Percentiles rank a stretch among this genome's conserved stretches.
These are phyloP conservation scores for Fusarium metavorans DNA, from an alignment of 2,329 filamentous ascomycete genomes.

Conservation along the genomic window DNA sequence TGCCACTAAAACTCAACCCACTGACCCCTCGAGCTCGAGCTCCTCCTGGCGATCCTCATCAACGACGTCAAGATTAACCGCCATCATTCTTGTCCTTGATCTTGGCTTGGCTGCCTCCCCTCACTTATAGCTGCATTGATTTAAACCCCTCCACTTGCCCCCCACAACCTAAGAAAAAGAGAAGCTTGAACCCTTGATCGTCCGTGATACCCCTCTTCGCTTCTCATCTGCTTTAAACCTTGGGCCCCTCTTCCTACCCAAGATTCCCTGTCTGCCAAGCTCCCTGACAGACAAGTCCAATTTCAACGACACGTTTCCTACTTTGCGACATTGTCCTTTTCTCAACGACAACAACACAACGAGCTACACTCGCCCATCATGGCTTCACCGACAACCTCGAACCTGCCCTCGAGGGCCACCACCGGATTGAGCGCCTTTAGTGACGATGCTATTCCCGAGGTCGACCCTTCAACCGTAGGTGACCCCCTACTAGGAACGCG, in stretches of 20 bases:
- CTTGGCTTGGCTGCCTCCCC: neutral
- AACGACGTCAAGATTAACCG: constrained; percentile 34
- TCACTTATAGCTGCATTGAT: neutral
- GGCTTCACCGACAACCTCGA: constrained; percentile 48
- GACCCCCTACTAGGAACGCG: neutral
- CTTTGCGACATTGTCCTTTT: constrained; percentile 2
- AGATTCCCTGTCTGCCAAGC: constrained; percentile 36
- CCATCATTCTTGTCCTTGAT: neutral
- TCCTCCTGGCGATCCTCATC: constrained; percentile 31
- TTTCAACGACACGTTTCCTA: constrained; percentile 24
- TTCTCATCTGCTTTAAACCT: constrained; percentile 8
- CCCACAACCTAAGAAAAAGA: constrained; percentile 12
- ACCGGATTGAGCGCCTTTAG: constrained; percentile 60
- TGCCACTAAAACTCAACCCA: neutral
- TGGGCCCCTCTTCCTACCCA: constrained; percentile 5
- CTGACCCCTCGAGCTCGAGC: constrained; percentile 10
- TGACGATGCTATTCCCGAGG: constrained; percentile 70
- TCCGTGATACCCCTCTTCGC: constrained; percentile 32
- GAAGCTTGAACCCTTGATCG: constrained; percentile 38
- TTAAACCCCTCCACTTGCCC: constrained; percentile 4
- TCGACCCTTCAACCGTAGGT: constrained; percentile 69
- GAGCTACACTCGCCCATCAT: constrained; percentile 30
- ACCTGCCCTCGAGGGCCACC: constrained; percentile 60
- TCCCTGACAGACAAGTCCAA: constrained; percentile 26
- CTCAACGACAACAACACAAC: neutral